phyloP scores from a whole-genome alignment of 805 yeast species.

The Wickerhamiella shivajii region DNA sequence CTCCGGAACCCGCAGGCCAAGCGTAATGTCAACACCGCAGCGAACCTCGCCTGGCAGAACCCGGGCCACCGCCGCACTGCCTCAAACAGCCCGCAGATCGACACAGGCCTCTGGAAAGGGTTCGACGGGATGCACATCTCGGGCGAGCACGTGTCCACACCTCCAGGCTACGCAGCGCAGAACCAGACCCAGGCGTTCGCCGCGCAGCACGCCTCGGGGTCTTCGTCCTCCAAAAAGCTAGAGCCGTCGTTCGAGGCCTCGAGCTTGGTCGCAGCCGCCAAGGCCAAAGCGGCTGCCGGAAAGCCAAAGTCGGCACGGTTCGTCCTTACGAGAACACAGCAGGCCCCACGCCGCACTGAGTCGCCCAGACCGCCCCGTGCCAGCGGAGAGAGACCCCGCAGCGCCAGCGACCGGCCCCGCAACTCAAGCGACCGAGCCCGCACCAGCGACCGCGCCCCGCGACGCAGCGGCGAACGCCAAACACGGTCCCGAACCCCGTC shows the following conservation, averaged over 20 bases:
- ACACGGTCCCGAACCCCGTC: neutral
- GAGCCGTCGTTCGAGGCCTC: no score
- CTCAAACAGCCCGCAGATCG: constrained; percentile 2
- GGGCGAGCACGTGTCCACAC: no score
- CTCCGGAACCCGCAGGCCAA: constrained; percentile 1
- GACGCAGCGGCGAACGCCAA: neutral
- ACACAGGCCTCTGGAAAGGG: constrained; percentile 4
- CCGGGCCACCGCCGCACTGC: constrained; percentile 1
- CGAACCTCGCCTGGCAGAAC: constrained; percentile 17
- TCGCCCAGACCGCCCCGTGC: constrained; percentile 1
- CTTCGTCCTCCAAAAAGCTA: no score
- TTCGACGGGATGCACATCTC: constrained; percentile 8
- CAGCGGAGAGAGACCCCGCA: neutral
- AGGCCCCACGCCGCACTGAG: constrained; percentile 2
- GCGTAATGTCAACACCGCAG: constrained; percentile 11
- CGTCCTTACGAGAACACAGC: constrained; percentile 6
- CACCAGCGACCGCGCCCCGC: neutral
- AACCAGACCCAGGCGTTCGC: no score
- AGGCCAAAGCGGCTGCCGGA: no score
- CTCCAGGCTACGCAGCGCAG: no score
- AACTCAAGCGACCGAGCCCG: neutral
- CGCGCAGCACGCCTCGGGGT: no score
- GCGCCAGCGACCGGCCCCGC: neutral
- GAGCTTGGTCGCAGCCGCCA: neutral
- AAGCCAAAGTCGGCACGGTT: constrained; percentile 2